Percentiles rank a stretch among this genome's conserved stretches.
These are phyloP conservation scores for Clonostachys sp. DNA, from an alignment of 2,329 filamentous ascomycete species.

Conservation along the genomic window DNA sequence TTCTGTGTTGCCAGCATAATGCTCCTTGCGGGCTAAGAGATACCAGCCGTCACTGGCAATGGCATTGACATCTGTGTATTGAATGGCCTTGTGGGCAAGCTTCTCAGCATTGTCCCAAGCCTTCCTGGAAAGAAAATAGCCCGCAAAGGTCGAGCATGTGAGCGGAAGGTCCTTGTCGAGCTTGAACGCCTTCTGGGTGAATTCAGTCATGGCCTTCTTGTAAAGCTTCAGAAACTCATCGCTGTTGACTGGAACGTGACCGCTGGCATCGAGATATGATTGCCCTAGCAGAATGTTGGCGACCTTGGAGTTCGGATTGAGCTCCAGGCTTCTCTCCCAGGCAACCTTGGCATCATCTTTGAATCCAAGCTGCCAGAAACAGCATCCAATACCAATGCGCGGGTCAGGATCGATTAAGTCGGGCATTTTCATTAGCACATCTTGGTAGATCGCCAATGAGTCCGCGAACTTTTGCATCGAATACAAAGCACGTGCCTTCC, in stretches of 20 bases:
- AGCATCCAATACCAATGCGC: constrained; percentile 92
- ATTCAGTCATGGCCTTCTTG: constrained; percentile 90
- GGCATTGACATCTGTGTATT: constrained; percentile 92
- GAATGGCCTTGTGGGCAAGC: constrained; percentile 87
- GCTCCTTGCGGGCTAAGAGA: constrained; percentile 84
- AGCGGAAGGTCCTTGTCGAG: constrained; percentile 86
- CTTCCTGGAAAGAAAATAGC: constrained; percentile 84
- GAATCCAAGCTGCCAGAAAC: constrained; percentile 93
- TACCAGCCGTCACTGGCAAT: constrained; percentile 99
- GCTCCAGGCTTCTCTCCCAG: constrained; percentile 83
- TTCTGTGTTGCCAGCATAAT: constrained; percentile 71
- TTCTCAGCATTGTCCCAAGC: constrained; percentile 77
- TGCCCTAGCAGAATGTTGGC: constrained; percentile 87
- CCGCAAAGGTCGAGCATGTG: constrained; percentile 84
- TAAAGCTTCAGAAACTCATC: constrained; percentile 81
- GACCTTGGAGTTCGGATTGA: constrained; percentile 79
- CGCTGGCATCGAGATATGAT: constrained; percentile 84
- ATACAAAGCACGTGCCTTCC: constrained; percentile 81
- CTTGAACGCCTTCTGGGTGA: constrained; percentile 91
- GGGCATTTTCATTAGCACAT: constrained; percentile 80
- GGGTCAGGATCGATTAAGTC: constrained; percentile 89
- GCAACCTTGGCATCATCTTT: constrained; percentile 88
- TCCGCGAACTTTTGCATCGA: constrained; percentile 84
- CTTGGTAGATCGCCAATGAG: constrained; percentile 80
- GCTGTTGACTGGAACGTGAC: constrained; percentile 76